Evolutionary conservation across 2,329 filamentous ascomycete species (phyloP), one percentile per base, ranked within the genome.

Genomic region (Colletotrichum liaoningense): DNA sequence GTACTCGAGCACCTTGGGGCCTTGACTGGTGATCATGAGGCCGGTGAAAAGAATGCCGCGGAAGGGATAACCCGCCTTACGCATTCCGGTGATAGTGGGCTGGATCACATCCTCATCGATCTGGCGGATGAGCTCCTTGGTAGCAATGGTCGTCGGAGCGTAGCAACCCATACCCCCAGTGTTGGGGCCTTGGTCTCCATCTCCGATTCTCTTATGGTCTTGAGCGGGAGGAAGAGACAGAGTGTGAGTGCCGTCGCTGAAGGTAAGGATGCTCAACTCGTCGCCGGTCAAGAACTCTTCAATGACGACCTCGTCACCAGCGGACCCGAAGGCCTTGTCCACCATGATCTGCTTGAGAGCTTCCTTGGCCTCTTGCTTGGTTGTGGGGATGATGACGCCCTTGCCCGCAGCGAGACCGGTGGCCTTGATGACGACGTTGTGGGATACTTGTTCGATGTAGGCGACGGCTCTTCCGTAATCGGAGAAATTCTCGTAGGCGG

Each of bases 1-100:
- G 85, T 97, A 97, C 82, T 97, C 95, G 59, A 97, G 87, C 7
- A 94, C 91, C 81, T 93, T 94, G 11, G 94, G 91, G 0, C 95
- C 94, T 54, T 86, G 81, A 76, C 91, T 89, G 19, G 94, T 95
- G 83, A 97, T 92, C 94, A 97, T 97, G 38, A 97, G 84, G 7
- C 95, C 95, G 1, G 93, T 95, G 82, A 95, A 95, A 8, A 95
- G 86, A 35, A 93, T 89, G 65, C 94, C 93, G 55, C 88, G 85
- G 80, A 93, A 93, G 12, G 88, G 89, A 55, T 90, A 90, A 82
- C 92, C 90, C 80, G 98, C 96, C 75, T 89, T 89, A 78, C 92
- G 90, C 94, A 98, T 96, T 71, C 74, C 74, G n/a, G 49, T 38
- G 35, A 75, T 75, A 58, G 91, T 93, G 1, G 92, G 92, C 77